Evolutionary conservation across 2,329 filamentous ascomycete genomes (phyloP).

Genomic region (Aureobasidium sp.): DNA sequence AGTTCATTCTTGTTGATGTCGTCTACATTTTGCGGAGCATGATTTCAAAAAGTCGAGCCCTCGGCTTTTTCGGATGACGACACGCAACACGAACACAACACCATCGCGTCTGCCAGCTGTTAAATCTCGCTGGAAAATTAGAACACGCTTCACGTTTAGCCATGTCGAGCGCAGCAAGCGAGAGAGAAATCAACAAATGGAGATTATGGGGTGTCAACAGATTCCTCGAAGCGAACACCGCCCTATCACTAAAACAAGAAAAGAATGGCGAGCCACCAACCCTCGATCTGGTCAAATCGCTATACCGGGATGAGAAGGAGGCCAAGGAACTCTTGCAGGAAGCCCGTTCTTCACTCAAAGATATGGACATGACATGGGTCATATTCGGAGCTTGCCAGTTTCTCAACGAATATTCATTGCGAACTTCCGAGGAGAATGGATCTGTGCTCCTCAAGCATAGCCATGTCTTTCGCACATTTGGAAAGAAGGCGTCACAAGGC

Average conservation of each 20-base stretch:
- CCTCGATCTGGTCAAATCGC: not conserved
- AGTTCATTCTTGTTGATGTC: not conserved
- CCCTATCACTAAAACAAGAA: not conserved
- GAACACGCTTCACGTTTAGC: not conserved
- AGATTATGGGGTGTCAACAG: conserved; percentile 5
- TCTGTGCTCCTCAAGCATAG: not conserved
- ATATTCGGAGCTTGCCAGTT: conserved; percentile 1
- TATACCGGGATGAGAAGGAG: not conserved
- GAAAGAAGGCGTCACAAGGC: not conserved
- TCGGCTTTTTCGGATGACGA: not conserved
- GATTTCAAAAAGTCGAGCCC: conserved; percentile 1
- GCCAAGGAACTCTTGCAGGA: not conserved
- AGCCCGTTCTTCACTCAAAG: not conserved
- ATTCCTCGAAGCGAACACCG: not conserved
- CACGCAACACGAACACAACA: conserved; percentile 9
- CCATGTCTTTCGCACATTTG: conserved; percentile 1
- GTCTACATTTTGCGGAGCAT: conserved; percentile 16
- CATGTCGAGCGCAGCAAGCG: conserved; percentile 1
- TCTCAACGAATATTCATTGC: not conserved
- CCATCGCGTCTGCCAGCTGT: not conserved
- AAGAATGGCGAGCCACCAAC: not conserved
- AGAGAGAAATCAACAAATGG: conserved; percentile 1
- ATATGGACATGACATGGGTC: not conserved
- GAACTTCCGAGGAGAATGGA: not conserved
- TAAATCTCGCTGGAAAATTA: not conserved